Evolutionary conservation across 2,329 filamentous ascomycete genomes (phyloP).

Genomic region (Sporothrix brunneoviolacea): DNA sequence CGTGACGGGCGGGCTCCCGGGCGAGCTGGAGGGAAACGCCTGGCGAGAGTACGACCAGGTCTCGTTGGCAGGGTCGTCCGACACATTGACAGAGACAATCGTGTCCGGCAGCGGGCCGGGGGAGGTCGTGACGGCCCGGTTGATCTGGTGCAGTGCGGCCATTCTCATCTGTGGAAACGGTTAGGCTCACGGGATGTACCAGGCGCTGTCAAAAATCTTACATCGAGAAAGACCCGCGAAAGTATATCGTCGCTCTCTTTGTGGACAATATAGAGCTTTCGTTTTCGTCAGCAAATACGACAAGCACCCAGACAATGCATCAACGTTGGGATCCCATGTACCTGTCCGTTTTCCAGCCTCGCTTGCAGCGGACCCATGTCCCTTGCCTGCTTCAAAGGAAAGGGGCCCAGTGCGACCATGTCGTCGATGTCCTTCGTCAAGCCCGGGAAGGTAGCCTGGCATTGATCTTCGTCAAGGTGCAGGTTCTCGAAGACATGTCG

Average conservation of each 20-base stretch:
- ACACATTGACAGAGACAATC: constrained; percentile 45
- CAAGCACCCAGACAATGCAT: too few species aligned
- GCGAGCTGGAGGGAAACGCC: constrained; percentile 31
- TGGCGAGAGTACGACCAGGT: constrained; percentile 41
- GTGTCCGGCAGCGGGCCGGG: constrained; percentile 43
- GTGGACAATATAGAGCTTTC: constrained; percentile 6
- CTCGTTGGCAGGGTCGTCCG: constrained; percentile 37
- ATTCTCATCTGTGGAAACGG: constrained; percentile 3
- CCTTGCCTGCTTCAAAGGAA: constrained; percentile 26
- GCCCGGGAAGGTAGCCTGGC: constrained; percentile 31
- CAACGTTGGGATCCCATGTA: constrained; percentile 13
- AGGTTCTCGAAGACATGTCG: neutral
- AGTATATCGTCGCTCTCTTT: constrained; percentile 1
- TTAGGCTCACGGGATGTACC: too few species aligned
- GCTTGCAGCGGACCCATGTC: constrained; percentile 29
- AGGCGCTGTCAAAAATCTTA: too few species aligned
- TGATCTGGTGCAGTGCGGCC: constrained; percentile 13
- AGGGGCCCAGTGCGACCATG: constrained; percentile 30
- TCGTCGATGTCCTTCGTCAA: constrained; percentile 33
- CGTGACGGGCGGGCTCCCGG: constrained; percentile 18
- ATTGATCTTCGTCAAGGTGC: constrained; percentile 26
- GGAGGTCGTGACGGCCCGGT: constrained; percentile 31
- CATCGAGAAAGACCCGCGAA: neutral
- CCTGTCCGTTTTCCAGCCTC: constrained; percentile 31
- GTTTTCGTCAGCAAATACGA: too few species aligned